Conservation (phyloP, 2,329 filamentous ascomycete genomes). For the Gnomoniopsis smithogilvyi region DNA sequence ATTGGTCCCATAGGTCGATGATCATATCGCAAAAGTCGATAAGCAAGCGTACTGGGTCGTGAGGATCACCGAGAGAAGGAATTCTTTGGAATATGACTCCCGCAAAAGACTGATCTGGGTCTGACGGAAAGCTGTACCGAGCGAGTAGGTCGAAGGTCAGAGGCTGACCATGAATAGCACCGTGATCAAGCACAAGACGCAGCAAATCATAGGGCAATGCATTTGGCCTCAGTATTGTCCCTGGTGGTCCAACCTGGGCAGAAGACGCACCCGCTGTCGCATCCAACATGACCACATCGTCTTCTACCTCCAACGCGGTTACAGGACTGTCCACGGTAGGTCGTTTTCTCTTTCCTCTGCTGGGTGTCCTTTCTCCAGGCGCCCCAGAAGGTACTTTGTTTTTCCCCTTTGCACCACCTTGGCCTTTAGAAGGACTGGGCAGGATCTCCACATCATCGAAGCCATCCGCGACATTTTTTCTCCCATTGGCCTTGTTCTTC, state of each 20-base stretch:
- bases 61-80: slow-evolving; percentile 50
- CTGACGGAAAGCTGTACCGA: slow-evolving; percentile 62
- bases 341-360: slow-evolving; percentile 68
- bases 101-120: slow-evolving; percentile 59
- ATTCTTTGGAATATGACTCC: slow-evolving; percentile 66
- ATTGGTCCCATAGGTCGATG: slow-evolving; percentile 65
- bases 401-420: slow-evolving; percentile 33
- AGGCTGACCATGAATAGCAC: slow-evolving; percentile 49
- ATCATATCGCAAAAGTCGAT: slow-evolving; percentile 63
- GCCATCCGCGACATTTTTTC: slow-evolving; percentile 63
- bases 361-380: slow-evolving; percentile 56
- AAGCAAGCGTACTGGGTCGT: slow-evolving; percentile 52
- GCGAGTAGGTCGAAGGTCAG: slow-evolving; percentile 67
- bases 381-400: slow-evolving; percentile 37
- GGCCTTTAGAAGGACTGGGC: slow-evolving; percentile 50
- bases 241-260: not conserved
- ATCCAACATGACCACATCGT: slow-evolving; percentile 30
- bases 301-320: slow-evolving; percentile 53
- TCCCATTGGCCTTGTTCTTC: slow-evolving; percentile 51
- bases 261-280: not conserved
- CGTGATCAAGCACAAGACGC: slow-evolving; percentile 63
- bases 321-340: slow-evolving; percentile 63
- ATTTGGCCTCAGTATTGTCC: slow-evolving; percentile 19
- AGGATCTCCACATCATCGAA: slow-evolving; percentile 67
- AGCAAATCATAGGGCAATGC: slow-evolving; percentile 30